Evolutionary conservation across 177 flowering plant genomes (phyloP), one percentile per base, ranked within the genome.

Genomic region (Vitis hybrid): DNA sequence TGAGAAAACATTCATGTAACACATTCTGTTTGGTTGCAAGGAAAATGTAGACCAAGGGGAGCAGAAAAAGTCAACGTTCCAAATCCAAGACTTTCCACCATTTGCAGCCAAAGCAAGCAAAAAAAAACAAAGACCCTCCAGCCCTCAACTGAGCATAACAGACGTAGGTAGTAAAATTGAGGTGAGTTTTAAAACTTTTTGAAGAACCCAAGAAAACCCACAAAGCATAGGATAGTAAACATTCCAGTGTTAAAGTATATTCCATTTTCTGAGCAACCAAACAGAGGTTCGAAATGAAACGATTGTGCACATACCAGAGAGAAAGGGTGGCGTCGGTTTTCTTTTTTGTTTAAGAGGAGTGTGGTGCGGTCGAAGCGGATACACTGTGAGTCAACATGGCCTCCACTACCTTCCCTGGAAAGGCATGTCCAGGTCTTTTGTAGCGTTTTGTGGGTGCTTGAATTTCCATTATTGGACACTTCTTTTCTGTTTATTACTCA

Each of bases 351-450:
- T 39, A 39, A 39, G 48, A 66, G 67, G 64, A 1, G 7, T 26
- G 64, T 26, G 57, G 70, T 21, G 66, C 55, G 70, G 75, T 63
- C 62, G 75, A 68, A 72, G 72, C 62, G 64, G 72, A 72, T 68
- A 72, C 75, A 70, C 65, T 56, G 51, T 13, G 74, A 66, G 76
- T 77, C 80, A 77, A 73, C 80, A 73, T 69, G 69, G 68, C 58
- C 67, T 75, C 78, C 74, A 65, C 70, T 50, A 52, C 66, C 17
- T 14, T 56, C 18, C 11, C 52, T 59, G 39, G 26, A 62, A 76
- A 72, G 69, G 79, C 79, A 64, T 68, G 79, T 64, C 62, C 50
- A 72, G 72, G 65, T 52, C 56, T 76, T 72, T 68, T 72, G 75
- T 72, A 72, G 72, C 76, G 48, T 76, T 76, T 68, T 72, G 70